A percentile compares a stretch with the other conserved stretches of the same genome.
Evolutionary conservation across 148 eudicot genomes (phyloP).

Genomic region (Rhododendron ovatum): DNA sequence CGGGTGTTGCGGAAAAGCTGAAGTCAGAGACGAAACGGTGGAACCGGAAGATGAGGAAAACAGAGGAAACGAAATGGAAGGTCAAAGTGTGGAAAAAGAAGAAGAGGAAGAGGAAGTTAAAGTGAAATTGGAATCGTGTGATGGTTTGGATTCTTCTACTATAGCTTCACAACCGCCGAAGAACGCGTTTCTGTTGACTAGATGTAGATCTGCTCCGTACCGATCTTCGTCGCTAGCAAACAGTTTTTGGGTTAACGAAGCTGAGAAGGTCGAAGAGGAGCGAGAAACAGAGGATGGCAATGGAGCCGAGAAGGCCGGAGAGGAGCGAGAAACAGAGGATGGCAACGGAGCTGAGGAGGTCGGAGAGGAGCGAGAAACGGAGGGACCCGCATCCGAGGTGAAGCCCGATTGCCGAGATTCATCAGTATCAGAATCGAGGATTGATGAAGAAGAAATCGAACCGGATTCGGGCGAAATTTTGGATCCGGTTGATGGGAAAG

Average conservation of each 20-base stretch:
- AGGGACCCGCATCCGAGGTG: not conserved
- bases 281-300: not conserved
- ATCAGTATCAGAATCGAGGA: conserved; percentile 16
- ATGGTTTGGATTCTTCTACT: conserved; percentile 9
- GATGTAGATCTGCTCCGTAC: conserved; percentile 83
- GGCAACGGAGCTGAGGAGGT: not conserved
- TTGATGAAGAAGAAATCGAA: not conserved
- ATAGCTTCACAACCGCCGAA: conserved; percentile 16
- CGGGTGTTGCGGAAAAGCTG: conserved; percentile 24
- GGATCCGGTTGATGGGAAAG: conserved; percentile 8
- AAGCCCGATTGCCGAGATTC: conserved; percentile 13
- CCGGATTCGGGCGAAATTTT: conserved; percentile 7
- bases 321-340: too few species aligned
- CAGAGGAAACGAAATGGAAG: not conserved
- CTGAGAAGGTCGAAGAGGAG: too few species aligned
- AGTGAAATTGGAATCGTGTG: not conserved
- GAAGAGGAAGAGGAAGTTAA: conserved; percentile 10
- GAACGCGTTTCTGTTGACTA: conserved; percentile 60
- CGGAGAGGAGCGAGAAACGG: not conserved
- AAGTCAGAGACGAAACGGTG: conserved; percentile 16
- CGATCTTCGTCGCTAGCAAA: conserved; percentile 55
- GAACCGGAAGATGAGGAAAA: conserved; percentile 6
- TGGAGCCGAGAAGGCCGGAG: not conserved
- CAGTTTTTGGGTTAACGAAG: conserved; percentile 32
- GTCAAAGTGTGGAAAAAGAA: not conserved